Base-by-base conservation (phyloP, 2,329 filamentous ascomycete genomes). In the Hymenoscyphus albidus region DNA sequence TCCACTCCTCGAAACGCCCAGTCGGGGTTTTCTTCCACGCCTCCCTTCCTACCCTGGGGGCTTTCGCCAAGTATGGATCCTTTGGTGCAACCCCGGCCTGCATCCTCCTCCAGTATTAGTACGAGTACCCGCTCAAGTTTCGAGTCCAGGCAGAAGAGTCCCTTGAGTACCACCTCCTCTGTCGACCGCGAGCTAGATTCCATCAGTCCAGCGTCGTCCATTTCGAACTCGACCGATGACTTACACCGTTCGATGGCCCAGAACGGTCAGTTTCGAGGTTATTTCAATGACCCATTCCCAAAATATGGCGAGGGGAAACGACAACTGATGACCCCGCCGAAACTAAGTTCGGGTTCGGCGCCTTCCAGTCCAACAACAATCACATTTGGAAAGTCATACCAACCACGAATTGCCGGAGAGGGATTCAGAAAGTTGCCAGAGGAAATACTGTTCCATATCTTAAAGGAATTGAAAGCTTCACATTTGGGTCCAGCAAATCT, bases 361-460 rank as follows among this genome's bases (percentile, higher is more conserved):
- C 60, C 48, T 27, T 22, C 62, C 62, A 65, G 44, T 54, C 58
- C 61, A 27, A 61, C 61, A 22, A 39, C 31, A 42, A 38, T 58
- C 58, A 42, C n/a, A 1, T 59, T 58, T 48, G 66, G 62, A n/a
- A 70, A 56, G 61, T 61, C 42, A 58, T 65, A 68, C 44, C 61
- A 58, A 51, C 66, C 67, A 22, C 59, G 58, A 44, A 62, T 59
- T 18, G 80, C 80, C 0, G 81, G 83, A 14, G 84, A 86, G 69
- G 74, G 83, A 6, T 85, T 88, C 65, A 78, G 78, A n/a, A 78
- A 78, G 22, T 69, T 88, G 16, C 85, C 86, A 0, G 80, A 81
- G n/a, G 85, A 87, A 70, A 83, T 88, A 1, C 73, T 88, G 57
- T 79, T 82, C 61, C 75, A 85, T 40, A 82, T 88, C n/a, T 71